Evolutionary conservation across 1,139 yeast species (phyloP), one percentile per base, ranked within the genome.

Genomic region (Sugiyamaella xylanicola): DNA sequence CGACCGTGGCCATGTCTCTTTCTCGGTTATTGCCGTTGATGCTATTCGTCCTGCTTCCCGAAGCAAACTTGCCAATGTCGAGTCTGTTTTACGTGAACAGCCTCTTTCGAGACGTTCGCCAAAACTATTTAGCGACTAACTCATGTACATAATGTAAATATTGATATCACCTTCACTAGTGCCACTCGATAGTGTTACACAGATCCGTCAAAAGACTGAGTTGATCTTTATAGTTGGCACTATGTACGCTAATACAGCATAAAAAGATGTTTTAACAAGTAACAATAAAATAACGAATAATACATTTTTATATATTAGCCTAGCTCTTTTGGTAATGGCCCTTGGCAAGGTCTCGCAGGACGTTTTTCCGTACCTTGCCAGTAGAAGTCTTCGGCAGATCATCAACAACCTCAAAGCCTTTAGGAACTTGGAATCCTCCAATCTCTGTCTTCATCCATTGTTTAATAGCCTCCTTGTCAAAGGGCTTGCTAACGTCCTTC

Each of bases 341-440:
- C 32, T 48, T 48, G 20, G 58, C 60, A 41, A 44, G 50, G 37
- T 67, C 70, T 32, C 73, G 61, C 8, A 71, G 60, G n/a, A 70
- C 68, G 47, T 67, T 68, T 61, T 72, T 72, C 41, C 67, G 63
- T 13, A 72, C 65, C 61, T 72, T 72, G 5, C 75, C 75, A 1
- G 74, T 72, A n/a, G 74, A 69, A 9, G 74, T 72, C 60, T 72
- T 70, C 5, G 75, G 75, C 27, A 72, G 59, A 46, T 60, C 67
- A 1, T 63, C 63, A 8, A 71, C 67, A 16, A 71, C 63, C 22
- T 57, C 57, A 29, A 68, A 54, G 48, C 61, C 61, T 54, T 66
- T 65, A n/a, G 75, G 75, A 15, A 70, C 69, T 54, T 72, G 74
- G 59, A 61, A 72, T 4, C 71, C 72, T 9, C 74, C 74, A 48